phyloP scores from a whole-genome alignment of 2,329 filamentous ascomycete genomes.

The Sclerotinia borealis region DNA sequence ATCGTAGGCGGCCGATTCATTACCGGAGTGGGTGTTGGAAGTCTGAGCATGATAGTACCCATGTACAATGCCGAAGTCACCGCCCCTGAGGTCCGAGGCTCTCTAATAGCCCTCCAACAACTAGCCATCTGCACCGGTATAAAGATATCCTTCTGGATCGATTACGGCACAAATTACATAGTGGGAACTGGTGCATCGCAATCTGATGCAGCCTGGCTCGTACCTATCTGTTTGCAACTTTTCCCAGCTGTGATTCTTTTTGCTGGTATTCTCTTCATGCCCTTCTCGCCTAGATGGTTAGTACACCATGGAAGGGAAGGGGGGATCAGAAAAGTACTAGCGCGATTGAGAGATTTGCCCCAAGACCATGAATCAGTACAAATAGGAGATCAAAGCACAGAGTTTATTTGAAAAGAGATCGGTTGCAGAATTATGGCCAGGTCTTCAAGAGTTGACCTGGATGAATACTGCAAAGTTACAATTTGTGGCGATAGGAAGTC shows the following conservation, averaged over 20 bases:
- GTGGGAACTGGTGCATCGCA: conserved; percentile 55
- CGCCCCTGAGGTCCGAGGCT: conserved; percentile 60
- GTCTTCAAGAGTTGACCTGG: conserved; percentile 51
- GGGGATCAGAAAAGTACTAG: conserved; percentile 59
- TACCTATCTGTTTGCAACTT: conserved; percentile 67
- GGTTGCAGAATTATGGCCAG: conserved; percentile 61
- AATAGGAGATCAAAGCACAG: conserved; percentile 75
- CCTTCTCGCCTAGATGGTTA: conserved; percentile 71
- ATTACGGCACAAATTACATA: conserved; percentile 61
- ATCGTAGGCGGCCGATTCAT: conserved; percentile 69
- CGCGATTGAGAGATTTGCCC: conserved; percentile 55
- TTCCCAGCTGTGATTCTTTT: conserved; percentile 60
- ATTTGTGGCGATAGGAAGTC: conserved; percentile 58
- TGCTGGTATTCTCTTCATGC: conserved; percentile 71
- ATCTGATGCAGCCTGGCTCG: conserved; percentile 64
- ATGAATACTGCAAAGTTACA: conserved; percentile 64
- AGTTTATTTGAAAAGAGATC: conserved; percentile 70
- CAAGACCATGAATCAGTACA: conserved; percentile 62
- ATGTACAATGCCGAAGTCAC: conserved; percentile 46
- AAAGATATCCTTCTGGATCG: conserved; percentile 54
- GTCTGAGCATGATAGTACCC: conserved; percentile 61
- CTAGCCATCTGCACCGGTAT: conserved; percentile 55
- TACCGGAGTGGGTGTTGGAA: conserved; percentile 65
- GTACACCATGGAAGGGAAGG: conserved; percentile 62
- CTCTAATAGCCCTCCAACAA: conserved; percentile 59